Evolutionary conservation across 495 filamentous ascomycete species (phyloP), one percentile per base, ranked within the genome.

Genomic region (Hypomontagnella monticulosa): DNA sequence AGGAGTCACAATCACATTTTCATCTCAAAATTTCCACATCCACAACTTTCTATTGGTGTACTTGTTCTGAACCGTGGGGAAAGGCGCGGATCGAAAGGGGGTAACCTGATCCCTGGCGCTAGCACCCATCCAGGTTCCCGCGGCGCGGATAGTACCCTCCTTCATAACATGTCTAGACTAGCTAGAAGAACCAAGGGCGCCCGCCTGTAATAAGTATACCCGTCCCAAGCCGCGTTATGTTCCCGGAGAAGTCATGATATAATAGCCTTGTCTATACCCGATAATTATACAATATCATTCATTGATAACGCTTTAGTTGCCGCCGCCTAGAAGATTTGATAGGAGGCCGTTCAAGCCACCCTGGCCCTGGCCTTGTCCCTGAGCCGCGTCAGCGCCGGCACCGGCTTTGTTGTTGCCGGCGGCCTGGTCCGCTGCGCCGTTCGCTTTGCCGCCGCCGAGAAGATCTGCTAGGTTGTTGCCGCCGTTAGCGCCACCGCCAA

Each of bases 81-180:
- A 36, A 60, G 37, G 33, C 55, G 51, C 42, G 19, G 44, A 37
- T 38, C 60, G 57, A 18, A 18, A 42, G 19, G 12, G 44, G 23
- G 42, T 9, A 33, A 46, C 32, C 32, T 37, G 57, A 44, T 34
- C 51, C 44, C 46, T 37, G 10, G 32, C 47, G 44, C 63, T 19
- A 36, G 19, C 44, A 47, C 33, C 55, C 32, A 20, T 42, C 6
- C 23, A 6, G 14, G 20, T 42, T 18, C 20, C 36, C 19, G 27
- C 32, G 23, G 58, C 53, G 42, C 33, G 37, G 40, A 51, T 52
- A 53, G n/a, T 50, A 67, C 53, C 57, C 41, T 34, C 27, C 38
- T 7, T 58, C 61, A 53, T 66, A 27, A 59, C 57, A 66, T 57
- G 60, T 66, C 66, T 71, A 71, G 69, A 57, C 69, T 71, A 69